Conservation (phyloP, 108 stramenopile genomes). For the Pseudonitzschia delicatissima region DNA sequence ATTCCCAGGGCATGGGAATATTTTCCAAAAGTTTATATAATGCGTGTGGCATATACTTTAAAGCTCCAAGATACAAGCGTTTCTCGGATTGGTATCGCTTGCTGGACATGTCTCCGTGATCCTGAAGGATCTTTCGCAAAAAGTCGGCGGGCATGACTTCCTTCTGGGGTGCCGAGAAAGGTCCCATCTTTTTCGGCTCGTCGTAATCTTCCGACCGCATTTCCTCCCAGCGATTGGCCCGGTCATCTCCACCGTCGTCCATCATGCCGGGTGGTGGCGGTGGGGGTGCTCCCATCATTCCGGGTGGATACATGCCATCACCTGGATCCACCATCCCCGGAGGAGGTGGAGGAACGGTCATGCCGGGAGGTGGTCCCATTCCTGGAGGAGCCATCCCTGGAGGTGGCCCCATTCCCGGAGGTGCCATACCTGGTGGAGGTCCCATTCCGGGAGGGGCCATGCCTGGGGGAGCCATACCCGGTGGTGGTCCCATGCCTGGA, state of each 20-base stretch:
- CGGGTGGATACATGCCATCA: too few relatives aligned
- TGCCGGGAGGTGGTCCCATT: conserved; percentile 59
- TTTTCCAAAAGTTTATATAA: conserved; percentile 98
- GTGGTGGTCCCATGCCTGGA: conserved; percentile 34
- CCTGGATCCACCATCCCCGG: conserved; percentile 50
- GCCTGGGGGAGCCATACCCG: conserved; percentile 46
- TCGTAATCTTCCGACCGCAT: conserved; percentile 79
- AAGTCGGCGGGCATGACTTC: conserved; percentile 92
- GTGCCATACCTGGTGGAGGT: conserved; percentile 51
- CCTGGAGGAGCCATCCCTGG: conserved; percentile 44
- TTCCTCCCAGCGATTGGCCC: conserved; percentile 85
- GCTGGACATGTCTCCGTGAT: conserved; percentile 99
- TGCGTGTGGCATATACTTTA: conserved; percentile 98
- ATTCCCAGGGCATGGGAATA: conserved; percentile 98
- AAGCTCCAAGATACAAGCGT: conserved; percentile 96
- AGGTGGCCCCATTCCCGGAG: conserved; percentile 37
- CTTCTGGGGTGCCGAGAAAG: conserved; percentile 80
- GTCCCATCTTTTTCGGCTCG: conserved; percentile 58
- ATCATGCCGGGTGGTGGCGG: conserved; percentile 43
- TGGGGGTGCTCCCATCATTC: conserved; percentile 48
- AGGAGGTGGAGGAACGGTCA: conserved; percentile 44
- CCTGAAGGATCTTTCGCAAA: conserved; percentile 94
- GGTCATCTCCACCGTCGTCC: conserved; percentile 62
- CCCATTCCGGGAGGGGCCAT: conserved; percentile 39
- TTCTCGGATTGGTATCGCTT: conserved; percentile 96